phyloP scores from a whole-genome alignment of 805 yeast genomes.

The Jamesozyma jinghongensis region DNA sequence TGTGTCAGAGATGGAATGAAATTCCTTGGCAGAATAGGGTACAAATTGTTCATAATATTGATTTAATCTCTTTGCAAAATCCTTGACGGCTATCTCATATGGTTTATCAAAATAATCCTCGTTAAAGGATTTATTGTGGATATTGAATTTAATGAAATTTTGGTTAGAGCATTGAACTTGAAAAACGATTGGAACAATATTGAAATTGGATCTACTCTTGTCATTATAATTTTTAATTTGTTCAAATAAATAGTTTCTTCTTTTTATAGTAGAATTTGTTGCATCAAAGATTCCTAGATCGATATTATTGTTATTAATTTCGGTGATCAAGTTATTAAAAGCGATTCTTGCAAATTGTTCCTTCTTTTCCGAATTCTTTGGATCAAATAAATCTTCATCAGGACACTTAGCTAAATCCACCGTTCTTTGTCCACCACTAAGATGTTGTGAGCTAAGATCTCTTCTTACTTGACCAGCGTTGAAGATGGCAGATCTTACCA shows the following conservation, averaged over 20 bases:
- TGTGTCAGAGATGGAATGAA: slow-evolving; percentile 7
- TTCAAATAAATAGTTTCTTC: slow-evolving; percentile 29
- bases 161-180: slow-evolving; percentile 52
- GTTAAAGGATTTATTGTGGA: slow-evolving; percentile 54
- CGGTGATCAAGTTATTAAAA: slow-evolving; percentile 37
- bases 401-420: slow-evolving; percentile 25
- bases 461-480: slow-evolving; percentile 71
- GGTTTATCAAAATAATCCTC: slow-evolving; percentile 49
- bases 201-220: slow-evolving; percentile 12
- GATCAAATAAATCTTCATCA: slow-evolving; percentile 35
- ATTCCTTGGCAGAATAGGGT: slow-evolving; percentile 21
- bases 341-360: slow-evolving; percentile 48
- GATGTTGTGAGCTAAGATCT: slow-evolving; percentile 32
- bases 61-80: slow-evolving; percentile 48
- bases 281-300: slow-evolving; percentile 55
- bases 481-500: slow-evolving; percentile 39
- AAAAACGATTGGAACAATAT: slow-evolving; percentile 42
- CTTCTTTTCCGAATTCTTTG: slow-evolving; percentile 36
- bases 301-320: slow-evolving; percentile 34
- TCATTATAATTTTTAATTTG: slow-evolving; percentile 17
- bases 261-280: slow-evolving; percentile 43
- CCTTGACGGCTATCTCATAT: slow-evolving; percentile 44
- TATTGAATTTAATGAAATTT: slow-evolving; percentile 47
- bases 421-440: slow-evolving; percentile 7
- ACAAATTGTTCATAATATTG: slow-evolving; percentile 36